Evolutionary conservation across 2,329 filamentous ascomycete species (phyloP), one percentile per base, ranked within the genome.

Genomic region (Aaosphaeria pasadenensis): DNA sequence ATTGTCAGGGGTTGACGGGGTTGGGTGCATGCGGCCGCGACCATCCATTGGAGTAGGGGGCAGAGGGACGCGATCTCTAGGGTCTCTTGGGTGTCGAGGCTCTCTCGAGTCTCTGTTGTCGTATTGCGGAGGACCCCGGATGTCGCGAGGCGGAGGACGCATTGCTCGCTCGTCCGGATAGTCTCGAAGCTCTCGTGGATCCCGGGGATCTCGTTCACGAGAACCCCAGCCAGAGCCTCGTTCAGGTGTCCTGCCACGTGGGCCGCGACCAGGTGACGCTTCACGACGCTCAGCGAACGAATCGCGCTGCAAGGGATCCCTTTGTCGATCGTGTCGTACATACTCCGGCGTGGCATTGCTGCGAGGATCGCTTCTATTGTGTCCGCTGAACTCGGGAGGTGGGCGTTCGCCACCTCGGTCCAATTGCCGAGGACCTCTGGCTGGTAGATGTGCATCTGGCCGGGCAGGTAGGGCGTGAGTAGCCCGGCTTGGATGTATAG

Each of bases 361-460:
- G 43, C 69, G 64, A 46, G 47, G 56, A 32, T 71, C 70, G 24
- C 71, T 64, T 43, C 69, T 60, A 43, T 53, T 47, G 45, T 64
- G 62, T 30, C 51, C 46, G 30, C 46, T 50, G 40, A 60, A 62
- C 5, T 67, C 63, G 11, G 53, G 35, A 17, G 54, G 55, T 24
- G 17, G 17, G 17, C 68, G 66, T 29, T 71, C 69, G 30, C 47
- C 47, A n/a, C 58, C 53, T 31, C 68, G 66, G 35, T 70, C 66
- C 24, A 52, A 42, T 38, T 60, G 60, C 35, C 67, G 61, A 17
- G 53, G 42, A 28, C 74, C 9, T 73, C 1, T 76, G 76, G 41
- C 13, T 42, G 80, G 79, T 24, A 24, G 17, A 6, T 80, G 80
- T 7, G 82, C 75, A 53, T 85, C 81, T 11, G 83, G 83, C 46